Evolutionary conservation across 2,329 filamentous ascomycete species (phyloP).

Genomic region (Xylariaceae sp.): DNA sequence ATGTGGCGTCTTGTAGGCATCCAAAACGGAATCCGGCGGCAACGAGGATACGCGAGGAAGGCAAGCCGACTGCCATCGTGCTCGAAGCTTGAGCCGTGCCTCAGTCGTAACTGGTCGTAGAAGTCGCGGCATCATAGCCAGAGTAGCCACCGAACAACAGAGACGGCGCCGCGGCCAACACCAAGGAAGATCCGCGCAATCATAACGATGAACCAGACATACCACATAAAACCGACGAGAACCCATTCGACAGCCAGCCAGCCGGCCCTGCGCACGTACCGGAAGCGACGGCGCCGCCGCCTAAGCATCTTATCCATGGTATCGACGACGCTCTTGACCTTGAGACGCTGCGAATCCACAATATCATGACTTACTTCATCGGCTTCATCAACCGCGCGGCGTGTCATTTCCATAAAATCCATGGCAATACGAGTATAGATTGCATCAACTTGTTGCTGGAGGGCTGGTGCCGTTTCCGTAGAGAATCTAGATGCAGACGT

Average conservation of each 20-base stretch:
- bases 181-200: slow-evolving; percentile 63
- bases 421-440: slow-evolving; percentile 46
- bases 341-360: slow-evolving; percentile 69
- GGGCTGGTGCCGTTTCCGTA: slow-evolving; percentile 50
- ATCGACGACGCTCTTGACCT: slow-evolving; percentile 76
- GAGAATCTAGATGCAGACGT: slow-evolving; percentile 57
- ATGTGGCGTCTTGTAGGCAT: too few species aligned
- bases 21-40: too few species aligned
- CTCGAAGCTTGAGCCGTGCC: too few species aligned
- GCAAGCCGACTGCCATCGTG: too few species aligned
- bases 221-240: slow-evolving; percentile 88
- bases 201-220: slow-evolving; percentile 85
- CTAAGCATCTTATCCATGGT: slow-evolving; percentile 72
- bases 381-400: slow-evolving; percentile 68
- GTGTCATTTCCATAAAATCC: slow-evolving; percentile 58
- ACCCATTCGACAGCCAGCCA: slow-evolving; percentile 86
- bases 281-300: slow-evolving; percentile 61
- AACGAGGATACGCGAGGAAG: too few species aligned
- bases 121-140: too few species aligned
- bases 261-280: slow-evolving; percentile 69
- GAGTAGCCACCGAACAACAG: slow-evolving; percentile 71
- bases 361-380: slow-evolving; percentile 75
- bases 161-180: slow-evolving; percentile 55
- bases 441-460: slow-evolving; percentile 46
- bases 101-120: too few species aligned